phyloP scores from a whole-genome alignment of 371 early-diverging fungal species.

The Mucor indicus region DNA sequence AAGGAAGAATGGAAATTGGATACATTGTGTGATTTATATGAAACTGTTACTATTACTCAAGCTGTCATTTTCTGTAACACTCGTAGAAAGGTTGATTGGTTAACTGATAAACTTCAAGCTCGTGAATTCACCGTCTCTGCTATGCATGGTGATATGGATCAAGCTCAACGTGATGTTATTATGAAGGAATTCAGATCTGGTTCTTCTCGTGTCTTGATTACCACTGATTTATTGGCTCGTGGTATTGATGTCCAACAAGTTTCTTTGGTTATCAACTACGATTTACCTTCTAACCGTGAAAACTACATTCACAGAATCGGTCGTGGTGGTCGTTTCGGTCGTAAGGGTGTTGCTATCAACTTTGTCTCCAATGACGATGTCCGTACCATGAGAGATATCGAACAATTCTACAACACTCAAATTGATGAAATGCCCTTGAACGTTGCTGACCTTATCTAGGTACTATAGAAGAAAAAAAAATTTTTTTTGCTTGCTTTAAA shows the following conservation, averaged over 20 bases:
- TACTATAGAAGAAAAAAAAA: no score
- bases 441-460: conserved; percentile 77
- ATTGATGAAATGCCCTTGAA: conserved; percentile 95
- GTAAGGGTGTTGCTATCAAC: conserved; percentile 99
- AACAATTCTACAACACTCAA: conserved; percentile 98
- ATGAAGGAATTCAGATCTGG: conserved; percentile 98
- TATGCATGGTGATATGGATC: conserved; percentile 97
- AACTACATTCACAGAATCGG: conserved; percentile 99
- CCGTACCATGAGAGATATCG: conserved; percentile 85
- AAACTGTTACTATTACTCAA: conserved; percentile 90
- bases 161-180: conserved; percentile 94
- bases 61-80: conserved; percentile 97
- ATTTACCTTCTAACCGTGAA: conserved; percentile 95
- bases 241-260: conserved; percentile 99
- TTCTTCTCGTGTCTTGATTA: conserved; percentile 93
- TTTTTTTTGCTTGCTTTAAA: no score
- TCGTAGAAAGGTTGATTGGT: conserved; percentile 90
- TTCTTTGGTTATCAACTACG: conserved; percentile 94
- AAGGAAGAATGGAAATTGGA: conserved; percentile 89
- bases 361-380: conserved; percentile 95
- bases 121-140: conserved; percentile 93
- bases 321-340: conserved; percentile 99
- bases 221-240: conserved; percentile 98
- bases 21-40: conserved; percentile 92
- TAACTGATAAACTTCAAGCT: conserved; percentile 79